phyloP scores from a whole-genome alignment of 106 monocot genomes.

The Dendrobium huoshanense region DNA sequence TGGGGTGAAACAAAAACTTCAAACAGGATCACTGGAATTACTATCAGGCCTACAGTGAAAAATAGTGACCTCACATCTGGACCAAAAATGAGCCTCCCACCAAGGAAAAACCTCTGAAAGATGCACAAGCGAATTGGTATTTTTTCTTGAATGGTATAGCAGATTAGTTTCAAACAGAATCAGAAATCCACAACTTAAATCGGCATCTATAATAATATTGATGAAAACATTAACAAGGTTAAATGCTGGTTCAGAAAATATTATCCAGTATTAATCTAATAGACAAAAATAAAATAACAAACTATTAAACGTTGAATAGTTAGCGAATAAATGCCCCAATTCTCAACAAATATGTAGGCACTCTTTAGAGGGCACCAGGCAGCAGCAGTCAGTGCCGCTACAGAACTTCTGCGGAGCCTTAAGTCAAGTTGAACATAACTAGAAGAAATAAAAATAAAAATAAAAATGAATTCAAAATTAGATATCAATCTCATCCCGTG shows the following conservation, averaged over 20 bases:
- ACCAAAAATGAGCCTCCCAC: slow-evolving; percentile 81
- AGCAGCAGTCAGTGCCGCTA: neutral
- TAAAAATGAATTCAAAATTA: neutral
- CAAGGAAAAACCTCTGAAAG: slow-evolving; percentile 65
- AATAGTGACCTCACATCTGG: slow-evolving; percentile 69
- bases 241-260: neutral
- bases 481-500: neutral
- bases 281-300: neutral
- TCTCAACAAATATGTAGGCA: neutral
- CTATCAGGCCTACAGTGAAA: slow-evolving; percentile 53
- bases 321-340: neutral
- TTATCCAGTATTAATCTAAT: neutral
- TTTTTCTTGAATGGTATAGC: neutral
- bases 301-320: neutral
- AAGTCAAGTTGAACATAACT: neutral
- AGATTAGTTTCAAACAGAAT: neutral
- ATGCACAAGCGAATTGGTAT: neutral
- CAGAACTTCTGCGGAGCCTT: neutral
- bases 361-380: neutral
- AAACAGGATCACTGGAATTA: slow-evolving; percentile 58
- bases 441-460: neutral
- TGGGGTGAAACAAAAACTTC: slow-evolving; percentile 41
- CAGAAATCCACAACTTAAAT: neutral
- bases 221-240: neutral
- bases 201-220: neutral